Base-by-base conservation (phyloP, 1,284 basidiomycete genomes). In the Tremellales sp. region DNA sequence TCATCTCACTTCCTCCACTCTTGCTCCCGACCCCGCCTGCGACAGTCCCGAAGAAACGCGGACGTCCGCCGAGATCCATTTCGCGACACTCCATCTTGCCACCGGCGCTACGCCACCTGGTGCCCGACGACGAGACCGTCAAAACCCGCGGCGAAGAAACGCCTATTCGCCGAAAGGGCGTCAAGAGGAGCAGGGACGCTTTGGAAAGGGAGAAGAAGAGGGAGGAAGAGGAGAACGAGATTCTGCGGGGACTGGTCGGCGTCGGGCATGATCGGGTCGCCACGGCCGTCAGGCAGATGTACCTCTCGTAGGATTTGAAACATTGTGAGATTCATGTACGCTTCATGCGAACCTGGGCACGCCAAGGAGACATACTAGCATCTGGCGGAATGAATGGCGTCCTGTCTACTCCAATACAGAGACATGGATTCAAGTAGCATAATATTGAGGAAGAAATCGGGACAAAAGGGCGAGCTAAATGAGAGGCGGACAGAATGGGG, bases 141-240 rank as follows among this genome's bases (percentile, higher is more conserved):
- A 26, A 34, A 5, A 43, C 40, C 7, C 45, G 48, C 26, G 56
- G 51, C 10, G 26, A 44, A 16, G 41, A 53, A n/a, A 45, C 44
- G 24, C 56, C 56, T 5, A 50, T 58, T 13, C 50, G 56, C 9
- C 40, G 56, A n/a, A 58, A 58, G 47, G 56, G 56, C 18, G 39
- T 58, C 31, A 58, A 58, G 48, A 47, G 56, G 24, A 53, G 44
- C 37, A 51, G 54, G 42, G 39, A 44, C 19, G 56, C 54, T 46
- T 47, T 58, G 38, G 56, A 58, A 46, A 41, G 43, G 12, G 56
- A 58, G 40, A 47, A 45, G 46, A 43, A 38, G 40, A 42, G 56
- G 4, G 50, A 55, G 29, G 48, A 46, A 38, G 50, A 55, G 41
- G 56, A 58, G 46, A 48, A 47, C 9, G 53, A 55, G 47, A 55